phyloP scores from a whole-genome alignment of 768 basidiomycete species.

The Tricholoma sp. region DNA sequence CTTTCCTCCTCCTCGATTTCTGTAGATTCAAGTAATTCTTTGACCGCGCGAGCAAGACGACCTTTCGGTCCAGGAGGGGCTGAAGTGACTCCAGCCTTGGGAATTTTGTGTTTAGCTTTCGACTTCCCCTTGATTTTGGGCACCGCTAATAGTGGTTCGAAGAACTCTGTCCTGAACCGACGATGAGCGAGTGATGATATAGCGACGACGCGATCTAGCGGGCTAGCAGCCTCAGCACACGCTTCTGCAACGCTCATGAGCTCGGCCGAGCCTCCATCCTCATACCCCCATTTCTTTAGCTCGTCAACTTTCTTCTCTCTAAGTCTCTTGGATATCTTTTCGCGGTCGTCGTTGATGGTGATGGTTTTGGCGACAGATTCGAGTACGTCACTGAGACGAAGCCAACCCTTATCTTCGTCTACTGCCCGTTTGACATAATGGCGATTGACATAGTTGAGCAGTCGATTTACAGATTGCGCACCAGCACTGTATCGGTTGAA shows the following conservation, averaged over 20 bases:
- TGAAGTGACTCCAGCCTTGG: slow-evolving; percentile 32
- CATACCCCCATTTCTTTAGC: slow-evolving; percentile 68
- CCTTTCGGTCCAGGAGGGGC: slow-evolving; percentile 53
- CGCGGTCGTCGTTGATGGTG: slow-evolving; percentile 47
- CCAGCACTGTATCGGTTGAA: slow-evolving; percentile 70
- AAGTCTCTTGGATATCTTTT: slow-evolving; percentile 52
- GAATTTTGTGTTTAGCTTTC: slow-evolving; percentile 46
- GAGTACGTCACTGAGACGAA: slow-evolving; percentile 60
- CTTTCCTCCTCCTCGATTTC: slow-evolving; percentile 43
- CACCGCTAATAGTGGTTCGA: slow-evolving; percentile 62
- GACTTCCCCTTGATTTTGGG: slow-evolving; percentile 60
- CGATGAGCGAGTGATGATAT: slow-evolving; percentile 62
- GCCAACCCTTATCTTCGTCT: slow-evolving; percentile 78
- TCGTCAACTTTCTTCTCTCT: slow-evolving; percentile 59
- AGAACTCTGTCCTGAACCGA: slow-evolving; percentile 65
- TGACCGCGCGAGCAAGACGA: slow-evolving; percentile 63
- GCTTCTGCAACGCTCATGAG: slow-evolving; percentile 55
- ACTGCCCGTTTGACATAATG: slow-evolving; percentile 73
- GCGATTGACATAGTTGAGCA: slow-evolving; percentile 76
- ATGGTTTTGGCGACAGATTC: slow-evolving; percentile 53
- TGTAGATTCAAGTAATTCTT: slow-evolving; percentile 54
- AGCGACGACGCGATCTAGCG: slow-evolving; percentile 60
- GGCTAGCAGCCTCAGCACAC: slow-evolving; percentile 70
- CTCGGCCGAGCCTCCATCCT: slow-evolving; percentile 44
- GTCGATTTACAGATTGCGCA: slow-evolving; percentile 61